Evolutionary conservation across 768 basidiomycete species (phyloP).

Genomic region (Pleurotus platypus): DNA sequence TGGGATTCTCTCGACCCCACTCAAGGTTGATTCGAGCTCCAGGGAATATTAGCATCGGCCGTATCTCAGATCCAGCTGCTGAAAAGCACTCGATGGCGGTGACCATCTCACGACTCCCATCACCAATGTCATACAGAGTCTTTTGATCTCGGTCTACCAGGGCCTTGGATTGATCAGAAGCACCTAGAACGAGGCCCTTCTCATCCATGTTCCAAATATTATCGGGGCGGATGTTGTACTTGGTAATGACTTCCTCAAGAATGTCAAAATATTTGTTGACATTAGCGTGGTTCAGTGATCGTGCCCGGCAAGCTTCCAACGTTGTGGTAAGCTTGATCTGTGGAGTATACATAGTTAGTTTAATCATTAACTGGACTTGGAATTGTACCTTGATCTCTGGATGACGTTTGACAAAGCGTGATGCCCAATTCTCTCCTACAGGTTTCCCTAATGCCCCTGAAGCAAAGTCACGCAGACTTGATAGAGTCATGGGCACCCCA

Average conservation of each 20-base stretch:
- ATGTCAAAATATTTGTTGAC: slow-evolving; percentile 17
- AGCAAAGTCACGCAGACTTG: slow-evolving; percentile 14
- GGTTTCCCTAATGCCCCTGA: slow-evolving; percentile 12
- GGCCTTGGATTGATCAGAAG: slow-evolving; percentile 9
- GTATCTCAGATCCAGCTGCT: slow-evolving; percentile 34
- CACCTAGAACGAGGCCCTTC: slow-evolving; percentile 19
- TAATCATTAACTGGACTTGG: slow-evolving; percentile 12
- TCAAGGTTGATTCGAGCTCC: slow-evolving; percentile 19
- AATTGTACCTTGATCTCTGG: background rate
- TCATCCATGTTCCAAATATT: slow-evolving; percentile 30
- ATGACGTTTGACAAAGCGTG: slow-evolving; percentile 2
- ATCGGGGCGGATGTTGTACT: slow-evolving; percentile 16
- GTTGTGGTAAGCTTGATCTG: slow-evolving; percentile 11
- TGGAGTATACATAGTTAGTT: slow-evolving; percentile 15
- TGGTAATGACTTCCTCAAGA: slow-evolving; percentile 11
- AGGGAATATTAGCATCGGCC: slow-evolving; percentile 35
- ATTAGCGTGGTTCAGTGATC: slow-evolving; percentile 12
- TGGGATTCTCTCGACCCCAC: slow-evolving; percentile 22
- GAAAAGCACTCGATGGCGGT: slow-evolving; percentile 43
- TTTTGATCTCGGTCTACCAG: slow-evolving; percentile 16
- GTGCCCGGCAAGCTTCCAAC: slow-evolving; percentile 14
- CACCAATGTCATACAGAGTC: slow-evolving; percentile 15
- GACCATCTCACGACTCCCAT: slow-evolving; percentile 36
- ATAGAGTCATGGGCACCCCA: slow-evolving; percentile 17
- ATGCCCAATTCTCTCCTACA: slow-evolving; percentile 11